A percentile compares a stretch with the other conserved stretches of the same genome.
phyloP scores from a whole-genome alignment of 73 alveolate genomes.

The Paramecium sexaurelia region DNA sequence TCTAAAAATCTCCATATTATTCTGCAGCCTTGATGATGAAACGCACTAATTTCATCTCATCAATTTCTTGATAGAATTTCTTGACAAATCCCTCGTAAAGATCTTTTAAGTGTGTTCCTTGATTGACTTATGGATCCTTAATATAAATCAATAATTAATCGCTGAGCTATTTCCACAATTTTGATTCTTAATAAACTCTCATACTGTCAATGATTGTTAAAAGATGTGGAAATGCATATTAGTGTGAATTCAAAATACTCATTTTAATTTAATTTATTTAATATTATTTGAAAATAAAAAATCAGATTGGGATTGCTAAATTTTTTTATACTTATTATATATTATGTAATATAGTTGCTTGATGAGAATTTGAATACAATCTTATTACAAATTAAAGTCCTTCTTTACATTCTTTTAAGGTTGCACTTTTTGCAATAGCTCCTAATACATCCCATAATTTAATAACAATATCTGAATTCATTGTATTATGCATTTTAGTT shows the following conservation, averaged over 20 bases:
- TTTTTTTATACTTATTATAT: slow-evolving; percentile 47
- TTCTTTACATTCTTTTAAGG: slow-evolving; percentile 2
- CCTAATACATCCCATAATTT: slow-evolving; percentile 34
- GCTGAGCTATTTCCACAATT: slow-evolving; percentile 42
- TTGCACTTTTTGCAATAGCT: slow-evolving; percentile 18
- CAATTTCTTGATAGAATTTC: slow-evolving; percentile 50
- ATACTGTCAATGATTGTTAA: background rate
- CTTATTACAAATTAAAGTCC: slow-evolving; percentile 54
- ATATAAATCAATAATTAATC: slow-evolving; percentile 16
- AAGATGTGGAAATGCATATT: background rate
- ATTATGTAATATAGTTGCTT: slow-evolving; percentile 10
- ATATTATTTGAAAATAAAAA: slow-evolving; percentile 8
- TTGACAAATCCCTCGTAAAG: slow-evolving; percentile 67
- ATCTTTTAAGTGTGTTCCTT: slow-evolving; percentile 31
- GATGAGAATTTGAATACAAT: slow-evolving; percentile 25
- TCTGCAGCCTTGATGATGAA: slow-evolving; percentile 59
- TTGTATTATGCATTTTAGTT: slow-evolving; percentile 17
- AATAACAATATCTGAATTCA: background rate
- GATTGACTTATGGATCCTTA: slow-evolving; percentile 27
- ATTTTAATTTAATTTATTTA: background rate
- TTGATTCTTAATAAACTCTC: background rate
- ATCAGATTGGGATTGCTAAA: slow-evolving; percentile 58
- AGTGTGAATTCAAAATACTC: slow-evolving; percentile 17
- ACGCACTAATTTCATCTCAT: slow-evolving; percentile 54
- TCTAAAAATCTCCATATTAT: slow-evolving; percentile 26